Base-by-base conservation (phyloP, 1,284 basidiomycete species). In the Sanghuangporus weigelae region DNA sequence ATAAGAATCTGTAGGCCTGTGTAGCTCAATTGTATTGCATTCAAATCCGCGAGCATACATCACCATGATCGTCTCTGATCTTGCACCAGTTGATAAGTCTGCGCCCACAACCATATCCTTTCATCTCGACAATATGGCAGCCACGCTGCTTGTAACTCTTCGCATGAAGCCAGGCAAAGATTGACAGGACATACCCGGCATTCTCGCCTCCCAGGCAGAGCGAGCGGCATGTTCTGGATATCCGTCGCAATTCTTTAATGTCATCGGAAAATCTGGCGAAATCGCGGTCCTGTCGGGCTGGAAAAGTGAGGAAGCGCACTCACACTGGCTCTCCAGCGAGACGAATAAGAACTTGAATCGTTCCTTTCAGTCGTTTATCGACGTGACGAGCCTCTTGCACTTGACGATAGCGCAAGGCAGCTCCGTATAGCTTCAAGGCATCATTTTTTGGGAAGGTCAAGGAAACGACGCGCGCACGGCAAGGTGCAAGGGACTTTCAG, bases 231-330 rank as follows among this genome's bases (percentile, higher is more conserved):
- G 73, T 65, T 81, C 79, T 0, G 74, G 75, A 14, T 77, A 75
- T 66, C 75, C 77, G 12, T 66, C 81, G 16, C 67, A 69, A 31
- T 79, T 76, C 69, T 79, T 77, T 70, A 67, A 70, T 12, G 70
- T 75, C 61, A 59, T 64, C 14, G 39, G 62, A 5, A 66, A 70
- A 39, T 56, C 71, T 3, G 62, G 58, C 3, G 64, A 70, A 40
- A 61, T 82, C 2, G 76, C 78, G 67, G 67, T 83, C 44, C 65
- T 81, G 44, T 77, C 79, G 2, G 79, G 81, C 3, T 83, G 81
- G 82, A 59, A 71, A 57, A 72, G 73, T 63, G 75, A 77, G 19
- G 66, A 67, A 8, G 75, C 76, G 8, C 81, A 82, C 64, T 60
- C 74, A 26, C 69, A 72, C 38, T 83, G 80, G 80, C 78, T 81